Evolutionary conservation across 495 filamentous ascomycete species (phyloP).

Genomic region (Parachaetomium inaequale): DNA sequence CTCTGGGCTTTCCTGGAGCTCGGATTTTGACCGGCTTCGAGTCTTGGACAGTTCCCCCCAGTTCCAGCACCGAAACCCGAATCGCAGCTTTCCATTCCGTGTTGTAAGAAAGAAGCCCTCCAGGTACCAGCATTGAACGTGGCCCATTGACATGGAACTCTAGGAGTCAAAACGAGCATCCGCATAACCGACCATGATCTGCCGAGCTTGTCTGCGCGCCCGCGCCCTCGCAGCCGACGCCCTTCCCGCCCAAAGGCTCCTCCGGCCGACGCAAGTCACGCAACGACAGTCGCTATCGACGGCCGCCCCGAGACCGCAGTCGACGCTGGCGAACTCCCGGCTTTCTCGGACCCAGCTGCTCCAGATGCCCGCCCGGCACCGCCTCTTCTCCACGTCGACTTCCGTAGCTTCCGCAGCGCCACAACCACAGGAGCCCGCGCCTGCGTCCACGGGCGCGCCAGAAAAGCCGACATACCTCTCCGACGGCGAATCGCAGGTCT

Average conservation of each 20-base stretch:
- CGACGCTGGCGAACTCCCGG: not conserved
- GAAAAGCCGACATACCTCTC: constrained; percentile 42
- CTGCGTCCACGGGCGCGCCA: constrained; percentile 4
- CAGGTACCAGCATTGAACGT: not conserved
- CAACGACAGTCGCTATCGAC: constrained; percentile 7
- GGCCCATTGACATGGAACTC: not conserved
- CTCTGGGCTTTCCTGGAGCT: not conserved
- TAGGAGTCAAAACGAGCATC: not conserved
- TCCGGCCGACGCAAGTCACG: not conserved
- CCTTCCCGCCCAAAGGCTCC: constrained; percentile 2
- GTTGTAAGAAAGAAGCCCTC: not conserved
- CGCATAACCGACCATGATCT: constrained; percentile 21
- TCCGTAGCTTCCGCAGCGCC: constrained; percentile 8
- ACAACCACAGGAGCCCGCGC: not conserved
- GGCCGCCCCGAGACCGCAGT: not conserved
- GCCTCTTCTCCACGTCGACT: constrained; percentile 7
- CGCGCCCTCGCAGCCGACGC: constrained; percentile 3
- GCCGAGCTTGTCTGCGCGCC: constrained; percentile 27
- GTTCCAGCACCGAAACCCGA: not conserved
- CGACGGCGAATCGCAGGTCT: constrained; percentile 44
- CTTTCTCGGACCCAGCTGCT: not conserved
- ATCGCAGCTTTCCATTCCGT: not conserved
- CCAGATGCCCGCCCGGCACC: not conserved
- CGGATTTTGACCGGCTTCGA: not conserved
- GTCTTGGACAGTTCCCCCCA: not conserved